These are phyloP conservation scores for Hypoxylon rickii DNA, from an alignment of 495 filamentous ascomycete species.

Conservation along the genomic window DNA sequence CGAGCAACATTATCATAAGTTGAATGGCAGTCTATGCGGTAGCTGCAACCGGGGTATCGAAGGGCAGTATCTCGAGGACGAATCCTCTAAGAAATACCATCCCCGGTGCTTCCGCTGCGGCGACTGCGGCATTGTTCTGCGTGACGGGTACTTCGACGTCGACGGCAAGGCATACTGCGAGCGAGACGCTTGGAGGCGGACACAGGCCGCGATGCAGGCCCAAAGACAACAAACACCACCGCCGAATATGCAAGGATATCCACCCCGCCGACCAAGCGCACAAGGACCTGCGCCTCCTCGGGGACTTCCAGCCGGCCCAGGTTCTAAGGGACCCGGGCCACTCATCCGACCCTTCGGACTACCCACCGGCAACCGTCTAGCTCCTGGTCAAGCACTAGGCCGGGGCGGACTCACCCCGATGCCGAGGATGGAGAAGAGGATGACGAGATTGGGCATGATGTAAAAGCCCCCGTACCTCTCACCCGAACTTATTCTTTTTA, in stretches of 20 bases:
- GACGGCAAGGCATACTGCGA: constrained; percentile 72
- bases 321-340: constrained; percentile 16
- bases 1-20: constrained; percentile 87
- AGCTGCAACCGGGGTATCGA: constrained; percentile 86
- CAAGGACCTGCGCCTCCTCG: constrained; percentile 36
- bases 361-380: constrained; percentile 36
- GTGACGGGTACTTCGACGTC: constrained; percentile 67
- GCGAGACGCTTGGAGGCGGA: constrained; percentile 73
- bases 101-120: constrained; percentile 82
- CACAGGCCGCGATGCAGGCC: constrained; percentile 43
- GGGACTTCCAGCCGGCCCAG: constrained; percentile 41
- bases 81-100: constrained; percentile 78
- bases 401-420: constrained; percentile 34
- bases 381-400: constrained; percentile 39
- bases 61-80: constrained; percentile 91
- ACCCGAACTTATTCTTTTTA: constrained; percentile 1
- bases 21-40: constrained; percentile 83
- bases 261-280: constrained; percentile 40
- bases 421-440: constrained; percentile 71
- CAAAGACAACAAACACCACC: constrained; percentile 45
- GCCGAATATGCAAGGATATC: constrained; percentile 40
- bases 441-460: constrained; percentile 89
- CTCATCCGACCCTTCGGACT: constrained; percentile 37
- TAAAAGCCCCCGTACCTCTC: no score
- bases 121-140: constrained; percentile 61